phyloP scores from a whole-genome alignment of 768 basidiomycete genomes.

The Saitozyma podzolica region DNA sequence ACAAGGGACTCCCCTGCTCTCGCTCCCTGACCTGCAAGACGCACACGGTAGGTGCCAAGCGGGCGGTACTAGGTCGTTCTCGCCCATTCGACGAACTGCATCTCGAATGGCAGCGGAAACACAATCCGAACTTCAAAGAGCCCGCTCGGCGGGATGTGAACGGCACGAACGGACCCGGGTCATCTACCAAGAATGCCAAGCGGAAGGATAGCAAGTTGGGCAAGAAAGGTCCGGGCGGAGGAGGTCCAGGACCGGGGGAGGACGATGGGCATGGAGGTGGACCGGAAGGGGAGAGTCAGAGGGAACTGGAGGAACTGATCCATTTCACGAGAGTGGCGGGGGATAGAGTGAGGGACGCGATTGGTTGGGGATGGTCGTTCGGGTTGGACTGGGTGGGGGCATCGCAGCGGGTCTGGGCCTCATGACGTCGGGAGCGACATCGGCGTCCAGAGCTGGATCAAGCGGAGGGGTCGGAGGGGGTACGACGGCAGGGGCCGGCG shows the following conservation, averaged over 20 bases:
- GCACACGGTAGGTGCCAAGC: constrained; percentile 95
- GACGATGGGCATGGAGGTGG: constrained; percentile 1
- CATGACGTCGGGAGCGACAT: neutral
- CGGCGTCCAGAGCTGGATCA: neutral
- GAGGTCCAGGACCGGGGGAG: neutral
- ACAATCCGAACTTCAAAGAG: constrained; percentile 50
- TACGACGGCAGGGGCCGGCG: neutral
- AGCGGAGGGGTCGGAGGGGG: neutral
- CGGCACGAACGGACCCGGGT: constrained; percentile 1
- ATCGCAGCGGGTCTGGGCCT: neutral
- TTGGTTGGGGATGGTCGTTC: no score
- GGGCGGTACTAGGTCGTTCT: constrained; percentile 82
- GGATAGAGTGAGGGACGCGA: constrained; percentile 3
- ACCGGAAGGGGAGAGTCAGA: constrained; percentile 21
- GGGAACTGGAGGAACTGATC: constrained; percentile 37
- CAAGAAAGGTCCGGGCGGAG: constrained; percentile 4
- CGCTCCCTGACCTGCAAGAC: constrained; percentile 97
- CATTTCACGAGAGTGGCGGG: constrained; percentile 25
- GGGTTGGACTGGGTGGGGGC: neutral
- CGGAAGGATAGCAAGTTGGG: constrained; percentile 7
- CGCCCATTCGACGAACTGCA: constrained; percentile 80
- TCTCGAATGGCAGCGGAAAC: constrained; percentile 68
- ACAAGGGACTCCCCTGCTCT: constrained; percentile 87
- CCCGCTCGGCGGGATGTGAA: constrained; percentile 10
- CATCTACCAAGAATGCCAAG: neutral